Base-by-base conservation (phyloP, 192 early-diverging fungal genomes). In the Backusella parvicylindrica region DNA sequence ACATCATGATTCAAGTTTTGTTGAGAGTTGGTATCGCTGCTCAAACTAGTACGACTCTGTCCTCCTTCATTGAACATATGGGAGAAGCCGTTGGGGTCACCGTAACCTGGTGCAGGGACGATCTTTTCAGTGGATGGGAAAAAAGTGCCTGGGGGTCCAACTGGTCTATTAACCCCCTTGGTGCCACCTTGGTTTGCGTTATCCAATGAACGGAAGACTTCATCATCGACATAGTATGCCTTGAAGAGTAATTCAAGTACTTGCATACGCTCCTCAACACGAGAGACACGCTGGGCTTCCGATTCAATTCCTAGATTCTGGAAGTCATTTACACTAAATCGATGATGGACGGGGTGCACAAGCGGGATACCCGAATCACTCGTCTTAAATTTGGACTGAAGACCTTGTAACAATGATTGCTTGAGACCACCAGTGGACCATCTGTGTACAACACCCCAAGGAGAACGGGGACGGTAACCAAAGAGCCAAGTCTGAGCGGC, bases 391-490 rank as follows among this genome's bases (percentile, higher is more conserved):
- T 77, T 77, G 18, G 43, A 64, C 26, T 77, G 70, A 50, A 77
- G 70, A 30, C 76, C 76, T 28, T 21, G 49, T 21, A 77, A 64
- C 30, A 77, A 50, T 26, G 79, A 81, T 30, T 71, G 75, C 63
- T 77, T 81, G 71, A 76, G 76, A 67, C 71, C 74, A 73, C 79
- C 79, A 70, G 71, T 71, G 33, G 79, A 81, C 79, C 79, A 81
- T 43, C 79, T 71, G 37, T 81, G 79, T 11, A 81, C 72, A 21
- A 81, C 75, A 37, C 79, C 79, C 79, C 79, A 81, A 21, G 79
- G 79, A 36, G 72, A 74, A 64, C 79, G 49, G 23, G 79, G 79
- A 70, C 79, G 75, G 6, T 73, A 74, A 60, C 79, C 79, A n/a
- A 81, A 81, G 6, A 81, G 47, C 79, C 79, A 81, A 23, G 79